phyloP scores from a whole-genome alignment of 2,329 filamentous ascomycete species.

The Arthrobotrys conoides region DNA sequence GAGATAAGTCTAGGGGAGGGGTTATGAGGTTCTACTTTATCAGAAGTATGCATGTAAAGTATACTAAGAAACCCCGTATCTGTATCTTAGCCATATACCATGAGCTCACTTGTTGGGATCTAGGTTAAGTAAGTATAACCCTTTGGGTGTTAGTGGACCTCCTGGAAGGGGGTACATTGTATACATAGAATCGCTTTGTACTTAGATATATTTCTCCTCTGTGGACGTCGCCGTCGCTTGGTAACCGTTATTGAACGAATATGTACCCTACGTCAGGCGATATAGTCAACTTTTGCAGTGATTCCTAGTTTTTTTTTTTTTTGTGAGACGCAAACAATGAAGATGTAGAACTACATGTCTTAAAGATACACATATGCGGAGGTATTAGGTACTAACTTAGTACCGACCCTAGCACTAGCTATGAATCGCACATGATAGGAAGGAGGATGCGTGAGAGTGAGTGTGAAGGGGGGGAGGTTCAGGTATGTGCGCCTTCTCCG shows the following conservation, averaged over 20 bases:
- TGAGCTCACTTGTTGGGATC: not conserved
- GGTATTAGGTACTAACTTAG: not conserved
- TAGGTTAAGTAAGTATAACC: not conserved
- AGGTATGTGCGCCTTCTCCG: not conserved
- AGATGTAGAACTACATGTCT: not conserved
- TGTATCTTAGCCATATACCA: no score
- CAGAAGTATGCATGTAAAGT: not conserved
- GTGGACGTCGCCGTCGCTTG: not conserved
- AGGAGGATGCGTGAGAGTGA: not conserved
- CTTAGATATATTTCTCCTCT: no score
- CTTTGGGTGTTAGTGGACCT: not conserved
- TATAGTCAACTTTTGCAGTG: not conserved
- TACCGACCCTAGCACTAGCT: not conserved
- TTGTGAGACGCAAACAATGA: not conserved
- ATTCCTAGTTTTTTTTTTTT: not conserved
- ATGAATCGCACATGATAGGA: constrained; percentile 13
- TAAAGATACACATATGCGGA: not conserved
- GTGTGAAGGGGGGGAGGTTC: not conserved
- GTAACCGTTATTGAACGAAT: not conserved
- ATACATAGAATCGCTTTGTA: constrained; percentile 3
- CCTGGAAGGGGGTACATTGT: not conserved
- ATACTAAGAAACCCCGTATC: no score
- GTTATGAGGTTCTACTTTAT: not conserved
- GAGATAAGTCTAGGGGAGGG: not conserved
- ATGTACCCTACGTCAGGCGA: not conserved